A percentile compares a stretch with the other conserved stretches of the same genome.
These are phyloP conservation scores for Aphanomyces euteiches DNA, from an alignment of 352 stramenopile species.

Conservation along the genomic window DNA sequence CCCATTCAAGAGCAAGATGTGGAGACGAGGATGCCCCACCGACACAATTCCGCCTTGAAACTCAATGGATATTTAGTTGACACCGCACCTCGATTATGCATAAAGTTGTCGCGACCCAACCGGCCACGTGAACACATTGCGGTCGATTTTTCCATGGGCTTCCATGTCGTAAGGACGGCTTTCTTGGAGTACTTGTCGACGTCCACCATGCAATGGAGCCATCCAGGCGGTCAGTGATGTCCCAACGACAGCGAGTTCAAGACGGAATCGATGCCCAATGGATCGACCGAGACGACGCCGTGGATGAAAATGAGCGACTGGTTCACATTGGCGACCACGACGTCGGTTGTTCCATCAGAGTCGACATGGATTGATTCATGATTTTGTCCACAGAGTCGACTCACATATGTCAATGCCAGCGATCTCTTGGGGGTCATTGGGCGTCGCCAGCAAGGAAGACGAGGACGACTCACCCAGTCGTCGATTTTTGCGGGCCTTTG, in stretches of 20 bases:
- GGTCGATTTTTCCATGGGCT: no score
- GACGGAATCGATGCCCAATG: conserved; percentile 15
- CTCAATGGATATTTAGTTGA: no score
- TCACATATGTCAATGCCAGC: conserved; percentile 7
- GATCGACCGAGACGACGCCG: not conserved
- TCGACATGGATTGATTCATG: not conserved
- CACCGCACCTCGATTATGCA: no score
- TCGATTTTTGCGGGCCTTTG: not conserved
- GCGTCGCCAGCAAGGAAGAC: not conserved
- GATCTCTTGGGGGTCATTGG: not conserved
- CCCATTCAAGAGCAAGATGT: no score
- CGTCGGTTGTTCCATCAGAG: conserved; percentile 13
- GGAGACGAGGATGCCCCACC: no score
- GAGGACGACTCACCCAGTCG: not conserved
- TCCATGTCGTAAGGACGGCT: not conserved
- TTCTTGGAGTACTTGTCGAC: not conserved
- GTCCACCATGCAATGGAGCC: not conserved
- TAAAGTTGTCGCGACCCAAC: no score
- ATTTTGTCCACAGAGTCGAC: not conserved
- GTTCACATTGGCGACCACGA: not conserved
- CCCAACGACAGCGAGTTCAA: not conserved
- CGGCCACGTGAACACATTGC: no score
- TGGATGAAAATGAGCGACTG: not conserved
- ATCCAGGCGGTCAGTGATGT: not conserved
- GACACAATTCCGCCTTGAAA: no score